Evolutionary conservation across 495 filamentous ascomycete species (phyloP).

Genomic region (Evansstolkia leycettana): DNA sequence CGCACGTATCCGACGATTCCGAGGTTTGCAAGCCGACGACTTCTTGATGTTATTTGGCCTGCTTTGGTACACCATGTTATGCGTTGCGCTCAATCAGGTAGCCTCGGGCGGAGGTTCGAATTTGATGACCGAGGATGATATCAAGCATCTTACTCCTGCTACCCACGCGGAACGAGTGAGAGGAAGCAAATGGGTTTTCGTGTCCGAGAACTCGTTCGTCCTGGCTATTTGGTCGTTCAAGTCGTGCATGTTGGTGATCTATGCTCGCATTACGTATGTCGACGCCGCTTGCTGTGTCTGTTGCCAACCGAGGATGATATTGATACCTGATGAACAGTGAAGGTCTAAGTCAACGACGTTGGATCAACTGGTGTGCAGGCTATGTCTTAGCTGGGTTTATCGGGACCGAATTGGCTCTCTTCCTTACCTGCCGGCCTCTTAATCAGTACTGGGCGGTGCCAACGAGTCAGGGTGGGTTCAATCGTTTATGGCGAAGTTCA

Average conservation of each 20-base stretch:
- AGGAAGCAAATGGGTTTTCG: constrained; percentile 45
- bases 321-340: constrained; percentile 14
- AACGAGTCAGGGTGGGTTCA: constrained; percentile 15
- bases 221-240: constrained; percentile 39
- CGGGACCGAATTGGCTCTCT: constrained; percentile 48
- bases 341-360: constrained; percentile 24
- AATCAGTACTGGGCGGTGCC: constrained; percentile 48
- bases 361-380: constrained; percentile 31
- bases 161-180: constrained; percentile 28
- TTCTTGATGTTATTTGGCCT: constrained; percentile 37
- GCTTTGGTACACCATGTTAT: constrained; percentile 42
- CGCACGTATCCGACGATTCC: constrained; percentile 34
- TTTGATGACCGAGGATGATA: constrained; percentile 33
- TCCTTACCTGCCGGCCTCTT: constrained; percentile 51
- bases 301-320: no score
- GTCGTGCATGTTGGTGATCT: constrained; percentile 43
- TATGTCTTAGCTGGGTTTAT: constrained; percentile 49
- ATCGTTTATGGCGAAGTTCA: no score
- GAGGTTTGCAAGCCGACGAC: constrained; percentile 36
- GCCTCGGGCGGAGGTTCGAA: constrained; percentile 42
- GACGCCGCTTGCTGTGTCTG: no score
- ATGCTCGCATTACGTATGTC: constrained; percentile 36
- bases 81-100: constrained; percentile 38
- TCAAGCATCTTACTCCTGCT: constrained; percentile 20
- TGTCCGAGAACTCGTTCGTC: constrained; percentile 41